Conservation (phyloP, 1,284 basidiomycete genomes). For the Naganishia cerealis region DNA sequence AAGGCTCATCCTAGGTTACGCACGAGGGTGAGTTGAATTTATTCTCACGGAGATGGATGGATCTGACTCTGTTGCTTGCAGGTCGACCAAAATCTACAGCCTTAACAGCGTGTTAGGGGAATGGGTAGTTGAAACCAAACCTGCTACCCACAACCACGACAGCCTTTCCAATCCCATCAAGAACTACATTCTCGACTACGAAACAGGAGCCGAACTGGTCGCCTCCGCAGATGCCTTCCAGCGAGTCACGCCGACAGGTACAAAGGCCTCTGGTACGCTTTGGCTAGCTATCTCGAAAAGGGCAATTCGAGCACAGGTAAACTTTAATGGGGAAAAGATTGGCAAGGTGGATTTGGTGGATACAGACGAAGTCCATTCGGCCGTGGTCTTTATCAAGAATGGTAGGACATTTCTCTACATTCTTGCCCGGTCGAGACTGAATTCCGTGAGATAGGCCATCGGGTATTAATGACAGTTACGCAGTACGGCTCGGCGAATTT, state of each 20-base stretch:
- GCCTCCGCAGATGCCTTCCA: constrained; percentile 57
- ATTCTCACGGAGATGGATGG: too few species aligned
- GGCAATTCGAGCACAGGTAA: constrained; percentile 50
- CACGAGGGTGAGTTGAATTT: constrained; percentile 59
- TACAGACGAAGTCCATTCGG: constrained; percentile 61
- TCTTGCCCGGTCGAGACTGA: background rate
- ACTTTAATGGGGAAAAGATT: constrained; percentile 54
- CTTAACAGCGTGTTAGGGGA: constrained; percentile 56
- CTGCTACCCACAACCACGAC: constrained; percentile 52
- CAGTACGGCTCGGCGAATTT: constrained; percentile 60
- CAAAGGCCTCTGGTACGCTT: constrained; percentile 54
- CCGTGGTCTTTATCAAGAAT: constrained; percentile 64
- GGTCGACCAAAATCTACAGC: constrained; percentile 61
- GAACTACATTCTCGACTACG: constrained; percentile 64
- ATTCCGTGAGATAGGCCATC: constrained; percentile 53
- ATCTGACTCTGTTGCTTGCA: constrained; percentile 29
- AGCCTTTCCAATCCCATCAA: constrained; percentile 57
- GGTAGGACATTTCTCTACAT: constrained; percentile 54
- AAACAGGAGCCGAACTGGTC: constrained; percentile 59
- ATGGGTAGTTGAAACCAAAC: constrained; percentile 62
- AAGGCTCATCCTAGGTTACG: constrained; percentile 64
- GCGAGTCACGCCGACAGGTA: constrained; percentile 40
- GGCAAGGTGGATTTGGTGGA: constrained; percentile 58
- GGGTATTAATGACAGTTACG: constrained; percentile 66
- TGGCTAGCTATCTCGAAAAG: constrained; percentile 53